Conservation (phyloP, 208 protist genomes). For the Leishmania amazonensis region DNA sequence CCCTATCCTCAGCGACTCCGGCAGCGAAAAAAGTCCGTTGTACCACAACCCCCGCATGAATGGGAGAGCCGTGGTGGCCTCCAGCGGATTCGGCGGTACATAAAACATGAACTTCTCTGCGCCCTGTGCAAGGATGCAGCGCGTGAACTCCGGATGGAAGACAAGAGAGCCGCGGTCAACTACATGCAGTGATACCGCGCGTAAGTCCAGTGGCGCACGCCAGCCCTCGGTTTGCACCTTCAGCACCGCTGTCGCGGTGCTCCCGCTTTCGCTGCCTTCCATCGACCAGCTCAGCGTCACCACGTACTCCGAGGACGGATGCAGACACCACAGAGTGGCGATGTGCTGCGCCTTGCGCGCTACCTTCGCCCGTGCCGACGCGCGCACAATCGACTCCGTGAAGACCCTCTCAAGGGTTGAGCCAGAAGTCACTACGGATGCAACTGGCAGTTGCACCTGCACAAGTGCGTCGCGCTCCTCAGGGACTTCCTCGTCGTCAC, state of each 20-base stretch:
- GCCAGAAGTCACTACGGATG: neutral
- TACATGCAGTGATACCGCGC: neutral
- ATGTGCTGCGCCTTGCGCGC: conserved; percentile 10
- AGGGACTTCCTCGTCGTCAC: neutral
- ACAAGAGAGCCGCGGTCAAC: conserved; percentile 26
- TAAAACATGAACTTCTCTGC: conserved; percentile 31
- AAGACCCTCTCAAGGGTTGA: neutral
- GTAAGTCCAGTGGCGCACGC: conserved; percentile 5
- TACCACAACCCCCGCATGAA: conserved; percentile 46
- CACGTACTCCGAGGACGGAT: conserved; percentile 18
- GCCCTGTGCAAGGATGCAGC: conserved; percentile 45
- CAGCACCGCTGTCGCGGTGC: neutral
- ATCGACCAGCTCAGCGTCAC: conserved; percentile 6
- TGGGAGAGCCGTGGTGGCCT: conserved; percentile 16
- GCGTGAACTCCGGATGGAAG: conserved; percentile 47
- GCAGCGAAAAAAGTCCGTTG: conserved; percentile 66
- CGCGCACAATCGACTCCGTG: neutral
- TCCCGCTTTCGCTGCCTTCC: neutral
- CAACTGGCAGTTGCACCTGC: conserved; percentile 14
- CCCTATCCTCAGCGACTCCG: conserved; percentile 18
- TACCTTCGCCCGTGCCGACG: neutral
- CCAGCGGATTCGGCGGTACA: conserved; percentile 20
- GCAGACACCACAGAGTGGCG: conserved; percentile 37
- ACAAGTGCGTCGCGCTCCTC: neutral
- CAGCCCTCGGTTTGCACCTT: conserved; percentile 7